phyloP scores from a whole-genome alignment of 2,329 filamentous ascomycete genomes.

The Cryphonectria parasitica region DNA sequence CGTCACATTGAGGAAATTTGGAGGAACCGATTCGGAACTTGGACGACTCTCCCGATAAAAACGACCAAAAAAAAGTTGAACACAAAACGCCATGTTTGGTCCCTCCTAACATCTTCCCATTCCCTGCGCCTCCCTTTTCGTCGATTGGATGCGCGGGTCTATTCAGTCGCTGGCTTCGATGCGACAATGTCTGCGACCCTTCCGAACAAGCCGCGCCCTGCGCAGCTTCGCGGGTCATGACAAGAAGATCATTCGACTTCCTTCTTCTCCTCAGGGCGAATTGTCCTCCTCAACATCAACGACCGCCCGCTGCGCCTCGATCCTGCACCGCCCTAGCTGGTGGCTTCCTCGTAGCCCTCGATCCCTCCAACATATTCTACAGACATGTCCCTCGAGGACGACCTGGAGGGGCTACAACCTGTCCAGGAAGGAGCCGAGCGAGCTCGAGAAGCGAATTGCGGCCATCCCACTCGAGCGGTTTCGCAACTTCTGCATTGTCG shows the following conservation, averaged over 20 bases:
- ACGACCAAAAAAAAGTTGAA: neutral
- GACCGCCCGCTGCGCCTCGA: neutral
- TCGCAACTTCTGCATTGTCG: constrained; percentile 98
- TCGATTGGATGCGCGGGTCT: constrained; percentile 37
- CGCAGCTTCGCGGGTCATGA: constrained; percentile 27
- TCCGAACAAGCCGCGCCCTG: constrained; percentile 32
- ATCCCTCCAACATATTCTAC: neutral
- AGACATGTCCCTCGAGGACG: neutral
- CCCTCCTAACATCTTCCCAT: neutral
- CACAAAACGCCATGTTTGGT: constrained; percentile 14
- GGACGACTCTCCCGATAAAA: too few relatives aligned
- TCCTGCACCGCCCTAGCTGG: neutral
- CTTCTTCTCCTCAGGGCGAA: neutral
- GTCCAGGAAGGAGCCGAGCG: constrained; percentile 36
- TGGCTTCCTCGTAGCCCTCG: too few relatives aligned
- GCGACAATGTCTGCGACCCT: constrained; percentile 41
- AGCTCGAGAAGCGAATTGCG: constrained; percentile 65
- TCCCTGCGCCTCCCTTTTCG: constrained; percentile 12
- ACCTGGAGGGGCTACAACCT: constrained; percentile 26
- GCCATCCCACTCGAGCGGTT: constrained; percentile 78
- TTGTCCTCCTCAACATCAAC: neutral
- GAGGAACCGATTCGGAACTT: neutral
- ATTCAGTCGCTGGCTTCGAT: constrained; percentile 37
- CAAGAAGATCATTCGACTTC: neutral
- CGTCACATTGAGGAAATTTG: constrained; percentile 5